Base-by-base conservation (phyloP, 139 green algal genomes). In the Trebouxia sp. region DNA sequence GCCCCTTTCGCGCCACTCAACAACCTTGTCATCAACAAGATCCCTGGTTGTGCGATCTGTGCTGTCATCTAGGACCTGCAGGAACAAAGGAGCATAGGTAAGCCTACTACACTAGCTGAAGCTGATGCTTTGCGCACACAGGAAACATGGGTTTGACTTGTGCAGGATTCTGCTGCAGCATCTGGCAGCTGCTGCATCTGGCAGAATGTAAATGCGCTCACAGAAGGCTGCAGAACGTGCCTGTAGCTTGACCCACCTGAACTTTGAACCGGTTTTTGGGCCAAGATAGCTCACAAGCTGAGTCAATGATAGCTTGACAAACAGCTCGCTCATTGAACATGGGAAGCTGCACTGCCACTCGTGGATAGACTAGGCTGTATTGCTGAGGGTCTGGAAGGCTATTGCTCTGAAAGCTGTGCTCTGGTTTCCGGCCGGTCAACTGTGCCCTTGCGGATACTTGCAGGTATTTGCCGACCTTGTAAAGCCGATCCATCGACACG, bases 281-380 rank as follows among this genome's bases (percentile, higher is more conserved):
- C 94, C 94, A 97, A 20, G 90, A 74, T 82, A 97, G 76, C 84
- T 92, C 81, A 76, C 89, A 94, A 37, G 87, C 90, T 69, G 84
- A 92, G 82, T 93, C 90, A 65, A 97, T 97, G 81, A 92, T 91
- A 50, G 92, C 82, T 76, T 95, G 85, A 83, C 94, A 97, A 37
- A 94, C 89, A 14, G 86, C 87, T 17, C 87, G 81, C 82, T 98
- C 94, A 80, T 98, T 98, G 87, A 97, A 98, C 95, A 98, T 98
- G 28, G 95, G 94, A 51, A 98, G 91, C 89, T 98, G 95, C 28
- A 99, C 88, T 11, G 95, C 92, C n/a, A 98, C 94, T 84, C 90
- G 92, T 12, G 83, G 83, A 39, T 87, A 87, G 14, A 82, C 72
- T 41, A 79, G 26, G 42, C 58, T 69, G 74, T 75, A 87, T 30